Percentiles rank a stretch among this genome's conserved stretches.
Conservation (phyloP, 805 yeast species). For the Candida insectorum region DNA sequence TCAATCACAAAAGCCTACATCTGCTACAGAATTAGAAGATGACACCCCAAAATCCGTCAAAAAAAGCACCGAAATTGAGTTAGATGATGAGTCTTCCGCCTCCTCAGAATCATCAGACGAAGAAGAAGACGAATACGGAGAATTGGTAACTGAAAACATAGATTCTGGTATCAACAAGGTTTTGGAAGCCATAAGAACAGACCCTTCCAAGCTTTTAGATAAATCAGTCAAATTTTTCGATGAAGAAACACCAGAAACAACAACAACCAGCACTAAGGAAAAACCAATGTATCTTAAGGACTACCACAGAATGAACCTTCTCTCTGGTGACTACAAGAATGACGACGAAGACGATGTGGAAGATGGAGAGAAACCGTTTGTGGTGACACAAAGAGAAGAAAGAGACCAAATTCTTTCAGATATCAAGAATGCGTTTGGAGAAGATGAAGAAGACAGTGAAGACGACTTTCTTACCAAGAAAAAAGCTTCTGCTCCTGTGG, state of each 20-base stretch:
- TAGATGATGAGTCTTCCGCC: constrained; percentile 1
- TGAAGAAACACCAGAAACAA: constrained; percentile 24
- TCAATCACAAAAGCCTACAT: not conserved
- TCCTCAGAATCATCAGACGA: constrained; percentile 36
- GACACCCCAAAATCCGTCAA: not conserved
- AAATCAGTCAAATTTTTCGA: constrained; percentile 66
- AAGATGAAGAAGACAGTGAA: constrained; percentile 42
- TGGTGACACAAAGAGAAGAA: constrained; percentile 71
- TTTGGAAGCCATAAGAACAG: constrained; percentile 60
- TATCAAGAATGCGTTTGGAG: constrained; percentile 63
- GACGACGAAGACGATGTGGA: constrained; percentile 53
- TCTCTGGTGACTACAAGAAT: constrained; percentile 60
- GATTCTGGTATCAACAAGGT: constrained; percentile 77
- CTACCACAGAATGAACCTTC: constrained; percentile 79
- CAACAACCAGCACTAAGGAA: constrained; percentile 16
- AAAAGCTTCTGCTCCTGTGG: constrained; percentile 25
- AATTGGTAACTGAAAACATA: constrained; percentile 78
- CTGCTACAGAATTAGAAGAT: constrained; percentile 1
- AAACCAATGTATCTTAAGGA: constrained; percentile 85
- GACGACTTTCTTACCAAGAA: constrained; percentile 58
- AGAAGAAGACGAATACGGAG: constrained; percentile 91
- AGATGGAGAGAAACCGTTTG: constrained; percentile 65
- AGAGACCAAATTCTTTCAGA: constrained; percentile 70
- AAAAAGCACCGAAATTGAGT: constrained; percentile 2
- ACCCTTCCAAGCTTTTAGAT: constrained; percentile 65